A percentile compares a stretch with the other conserved stretches of the same genome.
Conservation (phyloP, 208 protist genomes). For the Trypanosoma melophagium region DNA sequence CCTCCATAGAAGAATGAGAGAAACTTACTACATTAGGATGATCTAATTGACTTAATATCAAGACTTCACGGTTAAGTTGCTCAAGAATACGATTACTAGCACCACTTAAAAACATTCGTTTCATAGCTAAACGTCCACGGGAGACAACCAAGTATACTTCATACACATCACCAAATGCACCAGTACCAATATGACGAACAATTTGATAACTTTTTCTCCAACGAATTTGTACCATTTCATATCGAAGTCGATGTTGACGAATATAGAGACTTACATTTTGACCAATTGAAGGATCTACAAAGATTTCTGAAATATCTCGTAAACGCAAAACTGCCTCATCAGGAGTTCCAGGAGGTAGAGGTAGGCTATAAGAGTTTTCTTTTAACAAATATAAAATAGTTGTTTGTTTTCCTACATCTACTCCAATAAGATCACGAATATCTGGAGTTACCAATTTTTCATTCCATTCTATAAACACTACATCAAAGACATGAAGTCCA, state of each 20-base stretch:
- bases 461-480: constrained; percentile 65
- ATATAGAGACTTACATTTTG: constrained; percentile 32
- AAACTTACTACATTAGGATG: constrained; percentile 78
- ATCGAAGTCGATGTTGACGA: constrained; percentile 42
- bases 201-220: constrained; percentile 59
- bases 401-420: constrained; percentile 36
- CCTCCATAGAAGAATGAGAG: constrained; percentile 66
- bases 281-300: constrained; percentile 13
- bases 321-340: constrained; percentile 33
- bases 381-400: constrained; percentile 50
- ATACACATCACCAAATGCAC: constrained; percentile 78
- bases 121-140: constrained; percentile 76
- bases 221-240: constrained; percentile 49
- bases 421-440: constrained; percentile 39
- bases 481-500: constrained; percentile 57
- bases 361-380: constrained; percentile 22
- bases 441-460: constrained; percentile 43
- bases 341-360: constrained; percentile 18
- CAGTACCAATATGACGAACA: constrained; percentile 60
- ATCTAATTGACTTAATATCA: constrained; percentile 70
- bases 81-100: constrained; percentile 56
- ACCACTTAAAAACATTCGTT: constrained; percentile 69
- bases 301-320: constrained; percentile 32
- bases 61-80: constrained; percentile 71
- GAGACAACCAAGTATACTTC: constrained; percentile 70